Base-by-base conservation (phyloP, 78 protist genomes). In the Dictyostelium capitatum region DNA sequence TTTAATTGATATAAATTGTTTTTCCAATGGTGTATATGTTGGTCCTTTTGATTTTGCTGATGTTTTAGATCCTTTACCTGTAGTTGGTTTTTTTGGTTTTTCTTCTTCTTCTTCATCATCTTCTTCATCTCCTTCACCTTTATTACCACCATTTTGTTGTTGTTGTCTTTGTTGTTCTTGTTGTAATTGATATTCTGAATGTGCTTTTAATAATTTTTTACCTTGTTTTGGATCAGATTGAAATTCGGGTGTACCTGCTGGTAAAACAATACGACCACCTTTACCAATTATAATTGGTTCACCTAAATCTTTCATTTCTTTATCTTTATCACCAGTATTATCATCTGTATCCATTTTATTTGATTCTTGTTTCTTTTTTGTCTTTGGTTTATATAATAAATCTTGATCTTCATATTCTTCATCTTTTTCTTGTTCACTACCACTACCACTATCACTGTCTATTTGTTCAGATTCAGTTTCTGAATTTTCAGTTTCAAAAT, bases 21-120 rank as follows among this genome's bases (percentile, higher is more conserved):
- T 89, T 30, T 96, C 95, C 37, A 91, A 53, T 46, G 97, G 95
- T 43, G 97, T 91, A 23, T 80, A 75, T 11, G 89, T 75, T 32
- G 57, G 73, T 10, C 53, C 46, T 23, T 82, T 65, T 14, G 43
- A 8, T 51, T 56, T 72, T 15, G 82, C 51, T 20, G 28, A 10
- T 37, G 37, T 32, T 6, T 69, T 54, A 20, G 79, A 10, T 46
- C 91, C 91, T 4, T 50, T 48, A 41, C 62, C 65, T 23, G 17
- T 23, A 9, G 84, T 19, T 23, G 89, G 19, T 82, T 48, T 70
- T n/a, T 47, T 53, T 54, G 10, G 37, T 43, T 20, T 7, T 48
- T 78, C 69, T 51, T 89, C 64, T 8, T 53, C 65, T 4, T 72
- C 85, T 37, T 81, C 83, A 11, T 90, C 90, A 2, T 72, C 85